Evolutionary conservation across 345 rosid species (phyloP).

Genomic region (Limnanthes douglasii): DNA sequence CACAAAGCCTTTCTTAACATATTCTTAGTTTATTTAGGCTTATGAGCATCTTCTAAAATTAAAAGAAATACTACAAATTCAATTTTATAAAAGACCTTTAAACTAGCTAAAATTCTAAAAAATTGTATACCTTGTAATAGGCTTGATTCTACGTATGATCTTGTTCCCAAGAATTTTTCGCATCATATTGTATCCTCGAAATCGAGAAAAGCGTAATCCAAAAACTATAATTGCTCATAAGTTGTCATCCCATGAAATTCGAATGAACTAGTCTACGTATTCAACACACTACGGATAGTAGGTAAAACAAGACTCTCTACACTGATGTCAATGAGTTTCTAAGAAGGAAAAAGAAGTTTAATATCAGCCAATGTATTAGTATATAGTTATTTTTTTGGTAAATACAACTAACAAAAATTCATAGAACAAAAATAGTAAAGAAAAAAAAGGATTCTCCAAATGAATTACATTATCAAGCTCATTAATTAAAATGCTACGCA

Average conservation of each 20-base stretch:
- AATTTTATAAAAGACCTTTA: no score
- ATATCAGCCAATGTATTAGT: no score
- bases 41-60: no score
- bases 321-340: conserved; percentile 48
- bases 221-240: conserved; percentile 29
- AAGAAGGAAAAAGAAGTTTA: conserved; percentile 13
- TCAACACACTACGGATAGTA: conserved; percentile 46
- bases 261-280: conserved; percentile 62
- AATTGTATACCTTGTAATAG: no score
- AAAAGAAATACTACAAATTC: no score
- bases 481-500: conserved; percentile 41
- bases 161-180: conserved; percentile 42
- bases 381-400: no score
- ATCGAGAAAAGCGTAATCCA: conserved; percentile 44
- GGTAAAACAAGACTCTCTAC: conserved; percentile 63
- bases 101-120: no score
- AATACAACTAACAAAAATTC: no score
- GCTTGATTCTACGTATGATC: no score
- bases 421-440: not conserved
- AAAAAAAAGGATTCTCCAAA: conserved; percentile 1
- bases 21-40: no score
- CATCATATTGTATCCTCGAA: conserved; percentile 61
- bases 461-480: conserved; percentile 39
- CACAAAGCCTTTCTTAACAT: no score
- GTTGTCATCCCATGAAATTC: conserved; percentile 51